Evolutionary conservation across 176 grass and related monocot species (phyloP).

Genomic region (Carex myosuroides): DNA sequence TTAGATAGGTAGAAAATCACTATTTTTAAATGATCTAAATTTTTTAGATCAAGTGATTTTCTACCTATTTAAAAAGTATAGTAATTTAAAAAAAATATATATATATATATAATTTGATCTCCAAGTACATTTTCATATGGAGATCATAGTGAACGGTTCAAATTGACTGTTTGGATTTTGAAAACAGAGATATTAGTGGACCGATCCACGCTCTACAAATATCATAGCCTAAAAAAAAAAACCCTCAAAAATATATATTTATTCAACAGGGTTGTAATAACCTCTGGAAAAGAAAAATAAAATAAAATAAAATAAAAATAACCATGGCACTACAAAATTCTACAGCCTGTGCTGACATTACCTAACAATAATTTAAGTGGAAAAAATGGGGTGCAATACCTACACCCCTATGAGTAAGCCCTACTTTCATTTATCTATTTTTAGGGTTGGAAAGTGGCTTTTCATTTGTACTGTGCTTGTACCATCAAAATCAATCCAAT

Average conservation of each 20-base stretch:
- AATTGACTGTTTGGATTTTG: no score
- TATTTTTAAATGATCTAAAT: no score
- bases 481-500: neutral
- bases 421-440: conserved; percentile 9
- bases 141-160: no score
- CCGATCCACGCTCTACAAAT: no score
- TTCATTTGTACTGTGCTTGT: neutral
- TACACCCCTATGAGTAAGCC: neutral
- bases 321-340: neutral
- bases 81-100: no score
- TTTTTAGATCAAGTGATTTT: no score
- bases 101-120: no score
- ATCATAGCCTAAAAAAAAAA: no score
- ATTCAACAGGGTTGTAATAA: neutral
- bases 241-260: neutral
- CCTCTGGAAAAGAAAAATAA: neutral
- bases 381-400: neutral
- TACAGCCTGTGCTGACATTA: neutral
- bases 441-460: neutral
- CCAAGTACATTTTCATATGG: no score
- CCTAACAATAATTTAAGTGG: neutral
- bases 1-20: no score
- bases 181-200: no score
- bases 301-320: neutral
- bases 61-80: no score